These are phyloP conservation scores for Ceratocystiopsis sp. DNA, from an alignment of 2,329 filamentous ascomycete species.

Conservation along the genomic window DNA sequence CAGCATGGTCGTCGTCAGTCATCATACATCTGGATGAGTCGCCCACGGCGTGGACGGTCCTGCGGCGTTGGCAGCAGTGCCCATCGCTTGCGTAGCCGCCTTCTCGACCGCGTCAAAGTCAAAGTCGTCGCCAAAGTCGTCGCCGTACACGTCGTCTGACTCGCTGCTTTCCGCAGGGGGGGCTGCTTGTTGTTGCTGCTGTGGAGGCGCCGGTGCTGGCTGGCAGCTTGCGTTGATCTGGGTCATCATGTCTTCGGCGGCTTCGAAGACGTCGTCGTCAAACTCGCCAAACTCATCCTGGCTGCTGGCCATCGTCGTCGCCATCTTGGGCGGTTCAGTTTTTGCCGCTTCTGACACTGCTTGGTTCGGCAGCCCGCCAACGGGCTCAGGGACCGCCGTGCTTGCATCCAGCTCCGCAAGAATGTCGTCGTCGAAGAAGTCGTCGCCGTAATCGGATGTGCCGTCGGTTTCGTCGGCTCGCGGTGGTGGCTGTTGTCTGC, in stretches of 20 bases:
- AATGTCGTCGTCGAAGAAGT: constrained; percentile 40
- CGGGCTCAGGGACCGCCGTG: constrained; percentile 9
- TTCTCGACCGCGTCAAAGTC: constrained; percentile 66
- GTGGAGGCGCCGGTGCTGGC: neutral
- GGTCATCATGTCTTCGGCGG: constrained; percentile 24
- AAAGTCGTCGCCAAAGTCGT: constrained; percentile 56
- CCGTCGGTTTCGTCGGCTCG: constrained; percentile 6
- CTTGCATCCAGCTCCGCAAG: constrained; percentile 36
- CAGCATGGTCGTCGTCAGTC: too few relatives aligned
- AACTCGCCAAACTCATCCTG: constrained; percentile 43
- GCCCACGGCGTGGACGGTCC: too few relatives aligned
- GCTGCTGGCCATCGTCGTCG: neutral
- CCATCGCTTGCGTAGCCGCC: constrained; percentile 49
- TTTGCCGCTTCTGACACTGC: neutral
- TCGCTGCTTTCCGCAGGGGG: constrained; percentile 10
- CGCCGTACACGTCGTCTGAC: constrained; percentile 36
- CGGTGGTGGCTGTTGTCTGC: neutral
- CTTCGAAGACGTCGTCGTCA: constrained; percentile 39
- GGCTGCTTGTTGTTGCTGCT: too few relatives aligned
- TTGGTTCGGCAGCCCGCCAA: neutral
- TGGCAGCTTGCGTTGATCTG: constrained; percentile 16
- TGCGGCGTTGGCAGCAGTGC: neutral
- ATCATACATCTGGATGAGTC: too few relatives aligned
- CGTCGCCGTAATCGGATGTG: constrained; percentile 34
- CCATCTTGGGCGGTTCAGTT: neutral